Evolutionary conservation across 1,284 basidiomycete species (phyloP).

Genomic region (Trametes sp.): DNA sequence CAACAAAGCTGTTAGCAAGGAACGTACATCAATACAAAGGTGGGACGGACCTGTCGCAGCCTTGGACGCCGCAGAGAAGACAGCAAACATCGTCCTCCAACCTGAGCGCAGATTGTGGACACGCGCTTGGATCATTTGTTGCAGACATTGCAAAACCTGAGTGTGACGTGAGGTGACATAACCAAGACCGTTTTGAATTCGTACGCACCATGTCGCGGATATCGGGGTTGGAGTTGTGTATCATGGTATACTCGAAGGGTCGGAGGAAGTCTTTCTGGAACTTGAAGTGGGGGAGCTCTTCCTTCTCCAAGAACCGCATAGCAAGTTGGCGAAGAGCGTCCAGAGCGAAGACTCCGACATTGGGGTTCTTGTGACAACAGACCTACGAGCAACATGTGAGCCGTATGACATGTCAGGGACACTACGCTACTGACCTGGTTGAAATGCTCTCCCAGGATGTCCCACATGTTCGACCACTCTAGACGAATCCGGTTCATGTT

Average conservation of each 20-base stretch:
- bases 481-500: conserved; percentile 99
- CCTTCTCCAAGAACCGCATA: conserved; percentile 99
- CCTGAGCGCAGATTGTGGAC: conserved; percentile 97
- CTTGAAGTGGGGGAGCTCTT: conserved; percentile 97
- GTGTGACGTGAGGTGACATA: background rate
- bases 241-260: conserved; percentile 99
- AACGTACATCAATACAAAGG: background rate
- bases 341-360: conserved; percentile 96
- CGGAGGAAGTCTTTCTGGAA: conserved; percentile 99
- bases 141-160: conserved; percentile 94
- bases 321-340: conserved; percentile 98
- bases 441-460: conserved; percentile 98
- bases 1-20: conserved; percentile 1
- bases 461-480: conserved; percentile 99
- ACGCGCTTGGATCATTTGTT: conserved; percentile 98
- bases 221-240: conserved; percentile 94
- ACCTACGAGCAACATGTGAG: conserved; percentile 67
- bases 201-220: conserved; percentile 91
- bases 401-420: too few species aligned
- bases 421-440: conserved; percentile 78
- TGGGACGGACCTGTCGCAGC: conserved; percentile 80
- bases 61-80: conserved; percentile 95
- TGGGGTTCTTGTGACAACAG: conserved; percentile 97
- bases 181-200: background rate
- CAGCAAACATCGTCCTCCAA: conserved; percentile 99